Conservation (phyloP, 2,329 filamentous ascomycete genomes). For the Sclerotinia minor region DNA sequence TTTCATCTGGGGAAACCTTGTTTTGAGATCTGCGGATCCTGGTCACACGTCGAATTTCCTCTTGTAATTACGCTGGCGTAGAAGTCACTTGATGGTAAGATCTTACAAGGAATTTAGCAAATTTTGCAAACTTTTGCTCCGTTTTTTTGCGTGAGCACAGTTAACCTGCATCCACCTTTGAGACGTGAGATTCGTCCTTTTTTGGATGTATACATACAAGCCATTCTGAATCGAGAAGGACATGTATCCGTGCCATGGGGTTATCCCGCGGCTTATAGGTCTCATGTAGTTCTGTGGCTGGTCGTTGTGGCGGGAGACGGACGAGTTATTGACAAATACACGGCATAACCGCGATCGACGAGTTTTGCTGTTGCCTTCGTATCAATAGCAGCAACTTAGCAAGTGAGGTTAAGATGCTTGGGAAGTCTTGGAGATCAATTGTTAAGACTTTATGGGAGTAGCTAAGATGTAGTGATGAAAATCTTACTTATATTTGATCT, state of each 20-base stretch:
- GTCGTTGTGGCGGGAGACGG: background rate
- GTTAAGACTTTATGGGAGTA: background rate
- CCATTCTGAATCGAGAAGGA: background rate
- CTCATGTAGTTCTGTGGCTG: constrained; percentile 5
- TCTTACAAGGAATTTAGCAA: background rate
- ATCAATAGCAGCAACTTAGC: no score
- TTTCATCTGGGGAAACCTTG: constrained; percentile 24
- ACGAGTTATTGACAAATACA: background rate
- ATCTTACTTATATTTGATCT: no score
- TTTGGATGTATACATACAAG: background rate
- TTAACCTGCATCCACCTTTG: background rate
- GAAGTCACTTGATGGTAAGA: constrained; percentile 7
- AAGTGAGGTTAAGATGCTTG: background rate
- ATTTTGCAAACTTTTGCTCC: constrained; percentile 6
- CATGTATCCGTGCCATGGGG: background rate
- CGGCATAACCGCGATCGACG: no score
- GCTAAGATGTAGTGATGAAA: background rate
- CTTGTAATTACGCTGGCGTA: background rate
- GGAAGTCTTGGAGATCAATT: background rate
- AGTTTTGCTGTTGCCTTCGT: no score
- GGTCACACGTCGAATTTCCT: constrained; percentile 1
- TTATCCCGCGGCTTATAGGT: background rate
- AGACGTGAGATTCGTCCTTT: background rate
- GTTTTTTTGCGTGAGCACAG: background rate
- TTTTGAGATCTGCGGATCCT: constrained; percentile 13